These are phyloP conservation scores for Alternaria triticimaculans DNA, from an alignment of 2,329 filamentous ascomycete species.

Conservation along the genomic window DNA sequence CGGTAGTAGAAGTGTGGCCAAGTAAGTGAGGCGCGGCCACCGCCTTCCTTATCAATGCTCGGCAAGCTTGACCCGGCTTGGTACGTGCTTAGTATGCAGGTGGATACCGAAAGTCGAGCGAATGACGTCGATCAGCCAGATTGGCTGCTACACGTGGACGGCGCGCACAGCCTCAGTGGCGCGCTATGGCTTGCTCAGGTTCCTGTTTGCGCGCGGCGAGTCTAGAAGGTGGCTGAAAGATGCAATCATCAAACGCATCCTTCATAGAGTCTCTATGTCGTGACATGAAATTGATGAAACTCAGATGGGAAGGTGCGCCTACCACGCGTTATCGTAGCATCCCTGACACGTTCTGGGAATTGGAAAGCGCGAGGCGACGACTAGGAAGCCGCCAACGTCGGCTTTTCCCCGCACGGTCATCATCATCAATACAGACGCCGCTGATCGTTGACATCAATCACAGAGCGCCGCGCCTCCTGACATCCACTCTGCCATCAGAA, in stretches of 20 bases:
- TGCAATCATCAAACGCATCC: not conserved
- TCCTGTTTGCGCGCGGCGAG: not conserved
- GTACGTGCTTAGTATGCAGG: not conserved
- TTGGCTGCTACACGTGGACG: constrained; percentile 1
- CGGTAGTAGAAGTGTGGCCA: constrained; percentile 6
- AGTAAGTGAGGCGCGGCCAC: constrained; percentile 28
- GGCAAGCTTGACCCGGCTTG: constrained; percentile 12
- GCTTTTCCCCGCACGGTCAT: not conserved
- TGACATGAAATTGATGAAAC: not conserved
- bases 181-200: not conserved
- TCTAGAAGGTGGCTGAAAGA: not conserved
- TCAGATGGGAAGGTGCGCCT: not conserved
- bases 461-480: not conserved
- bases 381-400: constrained; percentile 1
- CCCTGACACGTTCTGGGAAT: not conserved
- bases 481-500: not conserved
- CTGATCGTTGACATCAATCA: not conserved
- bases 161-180: constrained; percentile 14
- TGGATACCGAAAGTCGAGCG: not conserved
- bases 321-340: not conserved
- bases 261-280: not conserved
- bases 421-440: not conserved
- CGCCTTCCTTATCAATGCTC: constrained; percentile 26
- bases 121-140: constrained; percentile 12
- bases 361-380: constrained; percentile 2